Percentiles rank a stretch among this genome's conserved stretches.
phyloP scores from a whole-genome alignment of 306 rosid genomes.

The Chamaecrista fasciculata region DNA sequence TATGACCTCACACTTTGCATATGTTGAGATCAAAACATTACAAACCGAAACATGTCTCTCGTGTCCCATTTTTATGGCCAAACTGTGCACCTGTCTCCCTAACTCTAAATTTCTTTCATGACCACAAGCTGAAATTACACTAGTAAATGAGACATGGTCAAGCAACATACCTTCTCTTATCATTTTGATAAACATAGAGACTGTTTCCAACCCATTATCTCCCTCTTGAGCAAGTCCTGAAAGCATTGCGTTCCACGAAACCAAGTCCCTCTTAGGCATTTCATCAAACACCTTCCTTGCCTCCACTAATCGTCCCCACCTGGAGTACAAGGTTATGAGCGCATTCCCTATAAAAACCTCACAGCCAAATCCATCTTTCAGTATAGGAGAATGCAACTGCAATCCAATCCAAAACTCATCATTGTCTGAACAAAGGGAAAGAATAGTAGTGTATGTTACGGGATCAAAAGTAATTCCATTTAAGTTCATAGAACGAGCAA shows the following conservation, averaged over 20 bases:
- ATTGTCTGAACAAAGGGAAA: constrained; percentile 55
- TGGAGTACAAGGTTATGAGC: constrained; percentile 66
- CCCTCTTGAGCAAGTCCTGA: constrained; percentile 79
- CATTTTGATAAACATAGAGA: constrained; percentile 55
- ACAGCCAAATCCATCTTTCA: constrained; percentile 53
- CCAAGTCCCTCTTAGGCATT: constrained; percentile 57
- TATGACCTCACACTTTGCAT: constrained; percentile 56
- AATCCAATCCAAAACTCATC: constrained; percentile 58
- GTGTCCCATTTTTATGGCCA: constrained; percentile 60
- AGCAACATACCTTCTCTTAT: constrained; percentile 55
- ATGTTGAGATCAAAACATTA: constrained; percentile 77
- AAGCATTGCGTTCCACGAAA: constrained; percentile 78
- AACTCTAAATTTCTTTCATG: constrained; percentile 52
- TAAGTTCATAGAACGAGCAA: constrained; percentile 52
- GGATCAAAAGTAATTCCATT: constrained; percentile 65
- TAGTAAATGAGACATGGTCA: constrained; percentile 73
- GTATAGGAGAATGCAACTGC: constrained; percentile 61
- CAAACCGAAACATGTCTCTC: constrained; percentile 56
- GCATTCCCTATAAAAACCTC: constrained; percentile 81
- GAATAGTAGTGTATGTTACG: constrained; percentile 58
- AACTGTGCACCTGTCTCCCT: constrained; percentile 69
- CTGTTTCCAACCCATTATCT: constrained; percentile 59
- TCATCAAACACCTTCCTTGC: constrained; percentile 68
- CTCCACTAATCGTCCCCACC: constrained; percentile 51
- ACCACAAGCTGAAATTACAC: constrained; percentile 83